Evolutionary conservation across 768 basidiomycete genomes (phyloP), one percentile per base, ranked within the genome.

Genomic region (Myochromella boudieri): DNA sequence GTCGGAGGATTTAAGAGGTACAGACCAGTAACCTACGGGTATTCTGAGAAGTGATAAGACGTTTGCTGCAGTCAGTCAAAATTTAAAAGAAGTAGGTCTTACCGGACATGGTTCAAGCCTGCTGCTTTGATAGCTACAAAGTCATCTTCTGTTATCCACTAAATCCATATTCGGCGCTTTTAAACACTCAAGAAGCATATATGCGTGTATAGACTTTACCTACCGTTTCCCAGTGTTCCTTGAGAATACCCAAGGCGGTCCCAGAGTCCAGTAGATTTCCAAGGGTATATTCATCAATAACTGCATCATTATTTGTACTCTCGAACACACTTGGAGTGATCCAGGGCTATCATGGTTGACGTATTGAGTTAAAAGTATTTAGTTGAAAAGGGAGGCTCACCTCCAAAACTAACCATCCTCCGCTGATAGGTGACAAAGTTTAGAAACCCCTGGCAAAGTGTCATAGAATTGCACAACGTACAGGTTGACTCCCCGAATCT

Each of bases 21-120:
- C 76, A n/a, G 84, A 84, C 86, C 86, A 89, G 60, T 82, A 89
- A 7, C 85, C 85, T 5, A 87, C 49, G 4, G 85, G 85, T 57
- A 89, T 83, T 24, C 85, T 86, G 48, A 18, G 29, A 11, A 8
- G 24, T 32, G 24, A 29, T 31, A 26, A 29, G 10, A 28, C 18
- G 10, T 29, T 37, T 36, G n/a, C 46, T 37, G 21, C 4, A 21
- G 15, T 33, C 8, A 17, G 10, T n/a, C 21, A 15, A 20, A 11
- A 27, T 22, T 8, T 20, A 27, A 32, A 14, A 26, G 36, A 41
- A 26, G 39, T 31, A 11, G 20, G 17, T 14, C 34, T 29, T 50
- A 85, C 82, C 85, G 78, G 42, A 87, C 83, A 59, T 86, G 85
- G 52, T 81, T 87, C 37, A 89, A 68, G 0, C 85, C 84, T 22